Base-by-base conservation (phyloP, 352 stramenopile genomes). In the Pythium guiyangense region DNA sequence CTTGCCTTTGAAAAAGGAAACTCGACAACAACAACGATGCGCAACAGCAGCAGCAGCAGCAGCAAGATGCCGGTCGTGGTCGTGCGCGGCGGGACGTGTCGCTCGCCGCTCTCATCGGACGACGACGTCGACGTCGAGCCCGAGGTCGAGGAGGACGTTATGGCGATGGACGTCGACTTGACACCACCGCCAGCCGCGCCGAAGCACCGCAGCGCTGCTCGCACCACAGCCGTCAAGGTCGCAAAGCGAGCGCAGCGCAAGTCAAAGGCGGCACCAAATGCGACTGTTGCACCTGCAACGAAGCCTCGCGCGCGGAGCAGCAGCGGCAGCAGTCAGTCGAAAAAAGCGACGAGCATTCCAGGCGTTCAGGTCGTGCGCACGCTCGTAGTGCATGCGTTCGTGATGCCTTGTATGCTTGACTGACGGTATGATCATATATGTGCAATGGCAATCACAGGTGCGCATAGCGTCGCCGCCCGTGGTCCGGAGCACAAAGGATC, bases 41-140 rank as follows among this genome's bases (percentile, higher is more conserved):
- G n/a, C n/a, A n/a, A n/a, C n/a, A n/a, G n/a, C n/a, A n/a, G n/a
- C n/a, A n/a, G 9, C 42, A 47, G 18, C 42, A n/a, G 42, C 15
- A 47, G 2, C 9, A 47, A 11, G 42, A 18, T 26, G n/a, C 15
- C 15, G 15, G 14, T 2, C 14, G 39, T 18, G n/a, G n/a, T n/a
- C n/a, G n/a, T n/a, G n/a, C n/a, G n/a, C n/a, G n/a, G n/a, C n/a
- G n/a, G n/a, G n/a, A 60, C 80, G 39, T 86, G 77, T 49, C 69
- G 64, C 63, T 86, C 77, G 14, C 77, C 77, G 27, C 47, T 77
- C 18, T 86, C 77, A 29, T 86, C 76, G 0, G 60, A 54, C 29
- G 74, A 83, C 45, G 77, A 37, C n/a, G n/a, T n/a, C 14, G 62
- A 71, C 4, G 10, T 39, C 12, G 54, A 49, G 9, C 35, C 35